A percentile compares a stretch with the other conserved stretches of the same genome.
Evolutionary conservation across 2,329 filamentous ascomycete genomes (phyloP).

Genomic region (Sphaerostilbella broomeana): DNA sequence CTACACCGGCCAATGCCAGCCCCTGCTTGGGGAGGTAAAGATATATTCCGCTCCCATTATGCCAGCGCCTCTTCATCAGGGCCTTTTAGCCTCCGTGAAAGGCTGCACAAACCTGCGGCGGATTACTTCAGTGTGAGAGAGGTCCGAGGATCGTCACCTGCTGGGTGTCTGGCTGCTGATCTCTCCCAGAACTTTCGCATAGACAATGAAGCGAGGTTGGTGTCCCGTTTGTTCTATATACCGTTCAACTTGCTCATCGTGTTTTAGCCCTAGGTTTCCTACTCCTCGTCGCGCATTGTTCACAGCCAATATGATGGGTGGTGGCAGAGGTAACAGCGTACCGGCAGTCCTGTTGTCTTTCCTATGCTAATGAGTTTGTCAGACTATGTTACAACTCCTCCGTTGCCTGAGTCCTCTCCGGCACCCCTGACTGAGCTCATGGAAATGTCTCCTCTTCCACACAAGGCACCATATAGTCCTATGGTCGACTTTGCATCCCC

Average conservation of each 20-base stretch:
- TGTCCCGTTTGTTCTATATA: too few species aligned
- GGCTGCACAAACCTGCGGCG: conserved; percentile 49
- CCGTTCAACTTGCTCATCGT: too few species aligned
- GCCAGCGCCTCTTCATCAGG: conserved; percentile 47
- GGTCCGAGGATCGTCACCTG: conserved; percentile 79
- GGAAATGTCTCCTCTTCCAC: conserved; percentile 89
- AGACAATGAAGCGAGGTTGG: conserved; percentile 75
- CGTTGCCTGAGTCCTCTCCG: conserved; percentile 76
- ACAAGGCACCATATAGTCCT: conserved; percentile 66
- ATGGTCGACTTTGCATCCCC: conserved; percentile 67
- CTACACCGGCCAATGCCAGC: conserved; percentile 67
- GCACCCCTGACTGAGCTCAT: conserved; percentile 67
- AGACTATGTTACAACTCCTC: conserved; percentile 78
- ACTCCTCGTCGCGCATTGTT: conserved; percentile 37
- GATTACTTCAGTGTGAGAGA: conserved; percentile 83
- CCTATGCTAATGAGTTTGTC: conserved; percentile 5
- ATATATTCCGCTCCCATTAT: conserved; percentile 47
- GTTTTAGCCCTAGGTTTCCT: conserved; percentile 36
- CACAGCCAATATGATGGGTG: conserved; percentile 32
- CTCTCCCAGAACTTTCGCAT: conserved; percentile 96
- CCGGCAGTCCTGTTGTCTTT: not conserved
- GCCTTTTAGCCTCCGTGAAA: conserved; percentile 74
- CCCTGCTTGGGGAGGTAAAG: conserved; percentile 51
- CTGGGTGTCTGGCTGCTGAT: conserved; percentile 84
- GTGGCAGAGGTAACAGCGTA: conserved; percentile 26